phyloP scores from a whole-genome alignment of 139 green algal genomes.

The Chara braunii region DNA sequence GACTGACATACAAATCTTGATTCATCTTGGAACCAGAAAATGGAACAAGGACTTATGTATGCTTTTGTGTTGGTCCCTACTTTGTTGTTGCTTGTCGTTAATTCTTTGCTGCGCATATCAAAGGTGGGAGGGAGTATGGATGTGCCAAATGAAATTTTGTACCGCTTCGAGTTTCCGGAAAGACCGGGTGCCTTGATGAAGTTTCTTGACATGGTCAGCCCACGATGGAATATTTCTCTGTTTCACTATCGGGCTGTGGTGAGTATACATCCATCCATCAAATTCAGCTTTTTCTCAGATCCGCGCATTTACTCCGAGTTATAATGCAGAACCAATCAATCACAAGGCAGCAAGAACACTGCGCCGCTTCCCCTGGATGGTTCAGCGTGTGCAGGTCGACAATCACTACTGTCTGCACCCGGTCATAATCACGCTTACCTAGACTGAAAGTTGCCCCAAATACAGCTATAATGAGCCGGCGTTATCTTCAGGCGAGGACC shows the following conservation, averaged over 20 bases:
- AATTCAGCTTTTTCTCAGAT: not conserved
- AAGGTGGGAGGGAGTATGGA: slow-evolving; percentile 50
- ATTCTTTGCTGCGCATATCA: not conserved
- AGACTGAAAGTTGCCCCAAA: too few relatives aligned
- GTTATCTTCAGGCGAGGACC: too few relatives aligned
- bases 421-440: not conserved
- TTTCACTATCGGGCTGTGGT: slow-evolving; percentile 86
- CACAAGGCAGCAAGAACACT: not conserved
- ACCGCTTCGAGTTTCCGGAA: slow-evolving; percentile 80
- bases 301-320: not conserved
- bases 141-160: slow-evolving; percentile 69
- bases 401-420: not conserved
- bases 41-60: too few relatives aligned
- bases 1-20: too few relatives aligned
- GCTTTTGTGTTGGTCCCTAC: too few relatives aligned
- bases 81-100: not conserved
- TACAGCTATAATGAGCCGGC: too few relatives aligned
- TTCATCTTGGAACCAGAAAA: too few relatives aligned
- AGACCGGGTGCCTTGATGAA: slow-evolving; percentile 65
- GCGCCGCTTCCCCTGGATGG: not conserved
- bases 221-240: slow-evolving; percentile 84
- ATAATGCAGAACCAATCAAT: not conserved
- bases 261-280: not conserved
- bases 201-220: slow-evolving; percentile 71
- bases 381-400: not conserved